Evolutionary conservation across 257 asterid genomes (phyloP), one percentile per base, ranked within the genome.

Genomic region (Plantago elongata): DNA sequence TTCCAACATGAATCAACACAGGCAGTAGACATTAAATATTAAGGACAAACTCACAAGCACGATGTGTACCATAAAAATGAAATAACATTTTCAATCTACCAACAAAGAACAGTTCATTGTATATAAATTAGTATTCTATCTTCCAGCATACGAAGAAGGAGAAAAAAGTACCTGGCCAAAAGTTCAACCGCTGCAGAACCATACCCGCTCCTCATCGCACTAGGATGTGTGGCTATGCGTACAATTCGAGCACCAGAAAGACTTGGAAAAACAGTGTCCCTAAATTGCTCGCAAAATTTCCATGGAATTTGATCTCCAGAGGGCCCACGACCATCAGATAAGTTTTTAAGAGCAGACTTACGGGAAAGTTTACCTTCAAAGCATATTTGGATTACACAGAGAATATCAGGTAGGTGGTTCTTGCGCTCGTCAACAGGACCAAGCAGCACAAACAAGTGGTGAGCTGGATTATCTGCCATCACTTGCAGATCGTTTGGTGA

Each of bases 381-480:
- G 66, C 80, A 83, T 56, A 93, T 76, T 96, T 92, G 99, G 75
- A 89, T 66, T 45, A 89, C 97, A 78, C 96, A 92, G 14, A 92
- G 81, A 69, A 89, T 92, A 79, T 91, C 98, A 22, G 97, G 99
- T 57, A 92, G 95, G 71, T 77, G 84, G 61, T 89, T 92, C 68
- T 78, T 70, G 49, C 94, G 73, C 87, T 87, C 94, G 11, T 92
- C 99, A 66, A 92, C 95, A 12, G 95, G 96, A 62, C 97, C 99
- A 75, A 89, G 94, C 67, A 92, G 79, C 75, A 89, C 99, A 85
- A 92, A 92, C 83, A 92, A 82, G 77, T 87, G 97, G 83, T 92
- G 97, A 29, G 97, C 97, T 3, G 99, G 99, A 76, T 97, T 97
- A 87, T 92, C 99, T 48, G 99, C 97, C 90, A 92, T 86, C 76